A percentile compares a stretch with the other conserved stretches of the same genome.
Conservation (phyloP, 2,329 filamentous ascomycete genomes). For the Penicillium sp. region DNA sequence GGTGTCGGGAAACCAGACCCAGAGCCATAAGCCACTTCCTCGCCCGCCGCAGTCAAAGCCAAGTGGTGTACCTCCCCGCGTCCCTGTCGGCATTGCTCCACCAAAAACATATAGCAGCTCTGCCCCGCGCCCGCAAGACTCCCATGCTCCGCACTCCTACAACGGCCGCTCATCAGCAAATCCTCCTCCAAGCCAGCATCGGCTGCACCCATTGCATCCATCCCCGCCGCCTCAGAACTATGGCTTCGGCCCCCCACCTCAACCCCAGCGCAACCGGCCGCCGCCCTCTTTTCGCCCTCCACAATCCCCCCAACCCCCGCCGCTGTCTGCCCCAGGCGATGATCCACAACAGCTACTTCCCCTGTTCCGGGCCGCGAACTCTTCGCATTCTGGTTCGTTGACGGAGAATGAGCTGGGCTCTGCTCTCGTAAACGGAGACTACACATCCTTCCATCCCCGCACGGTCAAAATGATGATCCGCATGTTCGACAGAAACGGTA, state of each 20-base stretch:
- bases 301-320: slow-evolving; percentile 57
- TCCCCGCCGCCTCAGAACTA: slow-evolving; percentile 46
- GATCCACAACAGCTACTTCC: slow-evolving; percentile 64
- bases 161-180: slow-evolving; percentile 17
- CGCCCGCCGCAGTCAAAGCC: slow-evolving; percentile 24
- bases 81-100: slow-evolving; percentile 24
- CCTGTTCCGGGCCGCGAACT: slow-evolving; percentile 87
- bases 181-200: slow-evolving; percentile 18
- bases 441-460: slow-evolving; percentile 85
- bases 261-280: slow-evolving; percentile 53
- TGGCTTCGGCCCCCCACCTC: slow-evolving; percentile 49
- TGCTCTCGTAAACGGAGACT: slow-evolving; percentile 94
- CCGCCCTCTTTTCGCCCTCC: slow-evolving; percentile 60
- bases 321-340: slow-evolving; percentile 47
- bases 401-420: slow-evolving; percentile 81
- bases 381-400: slow-evolving; percentile 68
- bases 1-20: slow-evolving; percentile 24
- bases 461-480: slow-evolving; percentile 99
- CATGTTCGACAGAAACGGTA: slow-evolving; percentile 95
- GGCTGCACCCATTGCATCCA: slow-evolving; percentile 39
- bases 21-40: slow-evolving; percentile 27
- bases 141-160: slow-evolving; percentile 18
- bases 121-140: slow-evolving; percentile 15
- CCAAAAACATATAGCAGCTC: slow-evolving; percentile 19
- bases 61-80: slow-evolving; percentile 26